Percentiles rank a stretch among this genome's conserved stretches.
Evolutionary conservation across 441 rosid genomes (phyloP).

Genomic region (Pelargonium exstipulatum): DNA sequence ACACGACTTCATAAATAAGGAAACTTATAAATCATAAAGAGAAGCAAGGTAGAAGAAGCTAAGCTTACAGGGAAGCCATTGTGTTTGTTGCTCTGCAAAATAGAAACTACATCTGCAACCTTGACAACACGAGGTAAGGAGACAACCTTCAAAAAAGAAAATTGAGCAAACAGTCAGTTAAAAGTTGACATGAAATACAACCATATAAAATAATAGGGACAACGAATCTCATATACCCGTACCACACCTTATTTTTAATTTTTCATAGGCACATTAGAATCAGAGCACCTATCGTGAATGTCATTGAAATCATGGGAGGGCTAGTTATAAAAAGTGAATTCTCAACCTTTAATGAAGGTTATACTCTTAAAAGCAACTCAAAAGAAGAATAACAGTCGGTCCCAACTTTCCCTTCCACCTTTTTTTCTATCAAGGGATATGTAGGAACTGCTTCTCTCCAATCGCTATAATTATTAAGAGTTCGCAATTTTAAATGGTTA

Average conservation of each 20-base stretch:
- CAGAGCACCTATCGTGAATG: background rate
- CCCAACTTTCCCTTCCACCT: background rate
- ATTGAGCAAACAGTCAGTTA: conserved; percentile 6
- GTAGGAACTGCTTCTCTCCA: background rate
- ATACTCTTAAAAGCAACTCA: background rate
- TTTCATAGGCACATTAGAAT: background rate
- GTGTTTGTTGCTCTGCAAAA: conserved; percentile 76
- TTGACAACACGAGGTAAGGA: conserved; percentile 80
- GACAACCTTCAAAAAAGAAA: conserved; percentile 53
- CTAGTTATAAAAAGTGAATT: background rate
- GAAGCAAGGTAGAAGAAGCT: conserved; percentile 1
- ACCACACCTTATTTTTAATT: background rate
- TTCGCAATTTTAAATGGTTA: background rate
- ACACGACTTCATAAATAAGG: conserved; percentile 16
- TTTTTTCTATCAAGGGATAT: background rate
- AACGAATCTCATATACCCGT: background rate
- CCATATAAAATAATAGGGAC: no score
- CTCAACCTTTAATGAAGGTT: background rate
- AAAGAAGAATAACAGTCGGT: background rate
- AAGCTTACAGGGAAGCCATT: conserved; percentile 88
- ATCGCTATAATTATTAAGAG: background rate
- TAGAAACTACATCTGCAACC: conserved; percentile 82
- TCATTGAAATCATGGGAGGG: background rate
- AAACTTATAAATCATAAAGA: conserved; percentile 14
- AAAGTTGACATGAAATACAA: conserved; percentile 6